Percentiles rank a stretch among this genome's conserved stretches.
These are phyloP conservation scores for Penicillium sp. DNA, from an alignment of 2,329 filamentous ascomycete species.

Conservation along the genomic window DNA sequence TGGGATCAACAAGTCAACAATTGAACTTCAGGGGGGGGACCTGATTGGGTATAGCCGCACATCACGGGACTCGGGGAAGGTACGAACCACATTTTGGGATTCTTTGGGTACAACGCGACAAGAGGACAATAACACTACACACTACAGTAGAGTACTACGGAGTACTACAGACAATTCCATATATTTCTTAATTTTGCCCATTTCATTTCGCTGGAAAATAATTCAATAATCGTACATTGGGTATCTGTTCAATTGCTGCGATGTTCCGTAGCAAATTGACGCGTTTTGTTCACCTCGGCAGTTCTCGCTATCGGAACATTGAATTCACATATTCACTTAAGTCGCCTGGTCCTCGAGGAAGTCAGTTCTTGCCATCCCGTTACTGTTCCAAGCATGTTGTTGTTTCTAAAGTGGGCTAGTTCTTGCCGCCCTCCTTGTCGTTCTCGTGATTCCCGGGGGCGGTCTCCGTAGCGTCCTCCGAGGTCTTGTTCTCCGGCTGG, in stretches of 20 bases:
- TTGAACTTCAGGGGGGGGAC: slow-evolving; percentile 22
- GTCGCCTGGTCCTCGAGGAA: neutral
- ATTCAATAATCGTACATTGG: slow-evolving; percentile 1
- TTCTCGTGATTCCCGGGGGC: neutral
- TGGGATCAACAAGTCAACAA: slow-evolving; percentile 31
- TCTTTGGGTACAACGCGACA: slow-evolving; percentile 9
- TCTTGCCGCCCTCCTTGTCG: neutral
- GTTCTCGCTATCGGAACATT: neutral
- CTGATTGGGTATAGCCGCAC: slow-evolving; percentile 24
- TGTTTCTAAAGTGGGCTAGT: neutral
- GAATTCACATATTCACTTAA: too few relatives aligned
- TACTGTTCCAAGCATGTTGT: neutral
- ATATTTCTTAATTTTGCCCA: neutral
- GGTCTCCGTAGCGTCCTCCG: slow-evolving; percentile 19
- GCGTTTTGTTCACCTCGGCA: neutral
- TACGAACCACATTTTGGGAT: slow-evolving; percentile 28
- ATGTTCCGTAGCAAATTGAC: neutral
- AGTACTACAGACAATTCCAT: too few relatives aligned
- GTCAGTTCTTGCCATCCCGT: neutral
- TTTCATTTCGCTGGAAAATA: neutral
- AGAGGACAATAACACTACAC: too few relatives aligned
- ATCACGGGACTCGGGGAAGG: slow-evolving; percentile 29
- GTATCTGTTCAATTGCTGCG: neutral
- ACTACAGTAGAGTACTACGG: too few relatives aligned
- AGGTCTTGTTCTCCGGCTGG: slow-evolving; percentile 24